Base-by-base conservation (phyloP, 2,329 filamentous ascomycete species). In the Nemania serpens region DNA sequence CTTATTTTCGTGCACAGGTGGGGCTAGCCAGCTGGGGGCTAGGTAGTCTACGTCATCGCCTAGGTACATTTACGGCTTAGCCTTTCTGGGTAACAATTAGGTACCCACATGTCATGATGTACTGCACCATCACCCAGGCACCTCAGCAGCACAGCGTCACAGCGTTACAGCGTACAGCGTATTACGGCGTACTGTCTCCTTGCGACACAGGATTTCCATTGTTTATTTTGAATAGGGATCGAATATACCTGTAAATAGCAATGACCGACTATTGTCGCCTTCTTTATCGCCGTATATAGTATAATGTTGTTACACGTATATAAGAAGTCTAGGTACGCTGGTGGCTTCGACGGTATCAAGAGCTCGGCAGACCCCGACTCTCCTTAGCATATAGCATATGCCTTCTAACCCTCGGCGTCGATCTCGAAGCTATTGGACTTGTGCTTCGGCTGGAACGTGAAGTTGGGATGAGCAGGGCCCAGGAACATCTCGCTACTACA, bases 391-490 rank as follows among this genome's bases (percentile, higher is more conserved):
- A 10, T 20, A 0, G 3, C 37, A 33, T 17, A 7, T 33, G 5
- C 36, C 7, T n/a, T 50, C 57, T 76, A 89, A 50, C 89, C 89
- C 72, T 91, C 88, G 1, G 88, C 89, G 75, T 93, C 91, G 50
- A 90, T 87, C 70, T 93, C 90, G 73, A 97, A 97, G 55, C 88
- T 86, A 74, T 96, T 96, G 48, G 91, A 95, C 81, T 97, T 98
- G 81, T 99, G 95, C 82, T 99, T 99, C 2, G 95, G 95, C 78
- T 94, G 88, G 78, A 98, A 99, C 67, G 90, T 88, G 83, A 98
- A 99, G 70, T 91, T 89, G 41, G 91, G 88, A 68, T 96, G 91
- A 6, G 92, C 91, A 47, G 92, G 92, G 7, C 95, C 95, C 17
- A 99, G 83, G 81, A 96, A 99, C 93, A 99, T 98, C 75, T 99